Conservation (phyloP, 1,284 basidiomycete genomes). For the Phellopilus nigrolimitatus region DNA sequence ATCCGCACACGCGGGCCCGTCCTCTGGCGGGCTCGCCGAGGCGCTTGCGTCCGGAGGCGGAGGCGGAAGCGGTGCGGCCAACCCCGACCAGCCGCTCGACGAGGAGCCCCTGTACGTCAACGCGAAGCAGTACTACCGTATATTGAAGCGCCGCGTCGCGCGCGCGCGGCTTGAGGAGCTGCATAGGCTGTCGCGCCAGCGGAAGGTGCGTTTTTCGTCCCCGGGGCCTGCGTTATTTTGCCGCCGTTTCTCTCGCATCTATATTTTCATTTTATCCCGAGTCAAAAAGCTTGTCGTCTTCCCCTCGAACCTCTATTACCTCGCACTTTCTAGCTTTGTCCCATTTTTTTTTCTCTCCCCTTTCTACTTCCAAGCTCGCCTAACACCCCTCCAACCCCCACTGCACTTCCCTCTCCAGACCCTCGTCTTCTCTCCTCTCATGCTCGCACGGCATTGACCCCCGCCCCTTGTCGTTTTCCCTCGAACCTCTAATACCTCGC, state of each 20-base stretch:
- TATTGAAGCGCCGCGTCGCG: slow-evolving; percentile 87
- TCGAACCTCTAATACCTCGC: too few species aligned
- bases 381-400: too few species aligned
- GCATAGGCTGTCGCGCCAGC: slow-evolving; percentile 82
- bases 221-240: not conserved
- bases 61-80: slow-evolving; percentile 1
- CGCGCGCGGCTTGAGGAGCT: slow-evolving; percentile 88
- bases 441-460: too few species aligned
- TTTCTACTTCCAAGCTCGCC: too few species aligned
- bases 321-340: too few species aligned
- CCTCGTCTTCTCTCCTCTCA: too few species aligned
- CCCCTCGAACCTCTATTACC: too few species aligned
- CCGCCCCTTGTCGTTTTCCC: too few species aligned
- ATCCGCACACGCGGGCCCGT: slow-evolving; percentile 6
- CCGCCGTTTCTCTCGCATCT: not conserved
- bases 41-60: not conserved
- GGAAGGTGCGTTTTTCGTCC: slow-evolving; percentile 60
- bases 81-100: slow-evolving; percentile 48
- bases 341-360: too few species aligned
- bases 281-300: too few species aligned
- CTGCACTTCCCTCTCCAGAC: too few species aligned
- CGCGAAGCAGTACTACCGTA: slow-evolving; percentile 96
- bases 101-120: slow-evolving; percentile 97
- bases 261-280: too few species aligned
- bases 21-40: slow-evolving; percentile 1